A percentile compares a stretch with the other conserved stretches of the same genome.
Evolutionary conservation across 208 protist genomes (phyloP).

Genomic region (Leptomonas pyrrhocoris): DNA sequence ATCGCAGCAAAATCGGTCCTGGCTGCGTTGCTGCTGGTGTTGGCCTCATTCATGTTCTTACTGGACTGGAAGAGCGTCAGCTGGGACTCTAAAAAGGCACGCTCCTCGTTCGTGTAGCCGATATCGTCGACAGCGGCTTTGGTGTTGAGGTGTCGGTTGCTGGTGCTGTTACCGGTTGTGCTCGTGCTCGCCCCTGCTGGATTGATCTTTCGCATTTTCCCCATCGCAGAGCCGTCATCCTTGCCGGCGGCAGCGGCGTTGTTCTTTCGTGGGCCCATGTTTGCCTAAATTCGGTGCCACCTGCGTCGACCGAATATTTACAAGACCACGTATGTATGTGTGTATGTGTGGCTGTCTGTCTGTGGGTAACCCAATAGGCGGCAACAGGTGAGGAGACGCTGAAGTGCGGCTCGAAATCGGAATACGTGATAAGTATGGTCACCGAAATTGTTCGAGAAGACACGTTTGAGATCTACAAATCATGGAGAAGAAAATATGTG

Average conservation of each 20-base stretch:
- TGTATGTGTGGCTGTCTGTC: constrained; percentile 1
- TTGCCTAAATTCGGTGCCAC: not conserved
- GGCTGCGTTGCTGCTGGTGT: not conserved
- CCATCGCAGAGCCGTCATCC: constrained; percentile 22
- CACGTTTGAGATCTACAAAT: no score
- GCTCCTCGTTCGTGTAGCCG: constrained; percentile 36
- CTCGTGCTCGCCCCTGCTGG: not conserved
- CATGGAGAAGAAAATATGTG: no score
- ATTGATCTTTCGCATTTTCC: constrained; percentile 27
- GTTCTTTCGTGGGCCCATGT: constrained; percentile 36
- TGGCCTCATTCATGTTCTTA: not conserved
- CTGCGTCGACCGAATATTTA: not conserved
- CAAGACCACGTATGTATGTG: not conserved
- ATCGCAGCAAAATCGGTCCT: constrained; percentile 11
- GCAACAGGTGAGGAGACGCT: no score
- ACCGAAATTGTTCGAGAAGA: no score
- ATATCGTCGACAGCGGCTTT: not conserved
- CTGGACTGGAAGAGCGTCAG: constrained; percentile 13
- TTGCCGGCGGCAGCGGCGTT: constrained; percentile 28
- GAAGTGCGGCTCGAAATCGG: no score
- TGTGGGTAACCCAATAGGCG: no score
- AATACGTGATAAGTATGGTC: no score
- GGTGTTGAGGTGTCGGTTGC: constrained; percentile 3
- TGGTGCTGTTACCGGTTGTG: not conserved
- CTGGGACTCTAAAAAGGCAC: constrained; percentile 27